Evolutionary conservation across 306 rosid species (phyloP).

Genomic region (Rosa lucieae): DNA sequence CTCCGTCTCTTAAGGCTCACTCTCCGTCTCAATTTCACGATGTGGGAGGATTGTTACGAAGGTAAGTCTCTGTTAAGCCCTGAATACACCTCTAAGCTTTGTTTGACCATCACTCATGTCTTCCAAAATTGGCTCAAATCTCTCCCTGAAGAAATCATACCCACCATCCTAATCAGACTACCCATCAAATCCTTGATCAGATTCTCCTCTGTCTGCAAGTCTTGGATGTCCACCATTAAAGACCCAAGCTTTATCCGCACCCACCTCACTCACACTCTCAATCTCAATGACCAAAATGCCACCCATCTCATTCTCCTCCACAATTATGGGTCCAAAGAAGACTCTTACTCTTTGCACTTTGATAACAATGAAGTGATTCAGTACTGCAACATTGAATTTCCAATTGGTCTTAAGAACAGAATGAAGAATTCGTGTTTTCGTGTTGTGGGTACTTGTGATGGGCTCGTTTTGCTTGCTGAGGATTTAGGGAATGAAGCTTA

Average conservation of each 20-base stretch:
- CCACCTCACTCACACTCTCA: background rate
- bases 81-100: background rate
- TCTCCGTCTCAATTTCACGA: background rate
- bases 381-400: background rate
- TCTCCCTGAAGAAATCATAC: background rate
- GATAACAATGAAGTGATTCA: background rate
- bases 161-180: background rate
- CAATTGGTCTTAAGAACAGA: background rate
- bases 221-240: background rate
- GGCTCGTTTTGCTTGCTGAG: background rate
- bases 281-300: background rate
- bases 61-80: background rate
- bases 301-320: background rate
- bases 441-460: background rate
- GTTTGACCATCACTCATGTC: background rate
- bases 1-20: background rate
- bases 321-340: background rate
- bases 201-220: conserved; percentile 1
- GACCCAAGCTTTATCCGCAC: background rate
- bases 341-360: background rate
- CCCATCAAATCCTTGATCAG: background rate
- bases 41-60: background rate
- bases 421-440: background rate
- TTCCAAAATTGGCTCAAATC: background rate
- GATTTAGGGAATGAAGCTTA: background rate